Percentiles rank a stretch among this genome's conserved stretches.
phyloP scores from a whole-genome alignment of 345 rosid genomes.

The Chamaenerion angustifolium region DNA sequence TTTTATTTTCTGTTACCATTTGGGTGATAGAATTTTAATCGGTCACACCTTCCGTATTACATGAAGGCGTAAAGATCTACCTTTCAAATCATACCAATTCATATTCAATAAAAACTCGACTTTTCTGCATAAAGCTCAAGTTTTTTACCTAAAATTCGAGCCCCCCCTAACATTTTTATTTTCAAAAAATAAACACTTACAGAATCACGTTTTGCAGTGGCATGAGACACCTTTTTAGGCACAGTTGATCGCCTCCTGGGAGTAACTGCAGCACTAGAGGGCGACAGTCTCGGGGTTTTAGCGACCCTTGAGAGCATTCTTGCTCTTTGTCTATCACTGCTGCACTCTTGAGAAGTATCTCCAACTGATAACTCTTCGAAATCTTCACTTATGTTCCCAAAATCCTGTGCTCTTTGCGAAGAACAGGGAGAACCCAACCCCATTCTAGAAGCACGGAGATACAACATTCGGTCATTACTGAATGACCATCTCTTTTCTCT shows the following conservation, averaged over 20 bases:
- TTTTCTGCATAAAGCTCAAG: no score
- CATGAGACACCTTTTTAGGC: conserved; percentile 21
- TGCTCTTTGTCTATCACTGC: conserved; percentile 14
- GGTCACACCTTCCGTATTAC: no score
- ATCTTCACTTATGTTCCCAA: conserved; percentile 24
- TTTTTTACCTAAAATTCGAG: no score
- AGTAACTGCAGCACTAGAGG: conserved; percentile 22
- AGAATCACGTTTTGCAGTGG: conserved; percentile 25
- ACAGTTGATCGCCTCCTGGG: conserved; percentile 28
- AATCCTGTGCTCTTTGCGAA: conserved; percentile 28
- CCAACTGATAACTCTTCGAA: conserved; percentile 40
- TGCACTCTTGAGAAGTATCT: conserved; percentile 24
- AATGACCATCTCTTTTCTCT: conserved; percentile 54
- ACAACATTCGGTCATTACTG: conserved; percentile 55
- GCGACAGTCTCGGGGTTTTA: conserved; percentile 31
- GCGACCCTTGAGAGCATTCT: conserved; percentile 17
- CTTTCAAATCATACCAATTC: no score
- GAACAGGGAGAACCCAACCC: conserved; percentile 44
- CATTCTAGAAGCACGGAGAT: conserved; percentile 50
- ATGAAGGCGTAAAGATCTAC: no score
- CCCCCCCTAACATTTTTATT: no score
- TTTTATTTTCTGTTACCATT: no score
- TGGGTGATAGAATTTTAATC: no score
- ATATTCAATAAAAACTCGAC: no score
- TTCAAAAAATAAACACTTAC: conserved; percentile 17